These are phyloP conservation scores for Debaryomyces sp. DNA, from an alignment of 1,139 yeast species.

Conservation along the genomic window DNA sequence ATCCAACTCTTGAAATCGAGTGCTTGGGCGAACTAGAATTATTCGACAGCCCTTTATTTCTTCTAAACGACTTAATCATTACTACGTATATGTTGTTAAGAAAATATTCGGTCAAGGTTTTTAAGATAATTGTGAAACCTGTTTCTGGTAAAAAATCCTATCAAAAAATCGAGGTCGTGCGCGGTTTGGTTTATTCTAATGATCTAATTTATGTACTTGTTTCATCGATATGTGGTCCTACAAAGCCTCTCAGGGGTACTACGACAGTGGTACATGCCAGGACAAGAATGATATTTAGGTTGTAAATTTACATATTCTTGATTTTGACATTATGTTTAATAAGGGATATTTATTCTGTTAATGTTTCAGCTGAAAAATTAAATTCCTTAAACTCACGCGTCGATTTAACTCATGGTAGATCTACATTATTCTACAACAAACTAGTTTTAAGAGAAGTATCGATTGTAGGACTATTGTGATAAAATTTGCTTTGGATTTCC, in stretches of 20 bases:
- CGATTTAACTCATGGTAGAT: background rate
- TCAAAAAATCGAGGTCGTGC: conserved; percentile 4
- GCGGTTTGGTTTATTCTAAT: background rate
- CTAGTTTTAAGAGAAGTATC: background rate
- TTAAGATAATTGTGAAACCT: conserved; percentile 1
- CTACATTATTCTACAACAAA: background rate
- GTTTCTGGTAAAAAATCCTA: conserved; percentile 2
- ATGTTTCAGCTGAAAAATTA: background rate
- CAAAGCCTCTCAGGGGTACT: background rate
- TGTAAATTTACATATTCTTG: background rate
- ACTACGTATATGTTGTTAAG: background rate
- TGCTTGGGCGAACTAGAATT: conserved; percentile 40
- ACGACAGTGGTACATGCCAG: background rate
- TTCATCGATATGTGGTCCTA: background rate
- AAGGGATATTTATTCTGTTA: background rate
- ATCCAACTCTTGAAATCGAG: conserved; percentile 36
- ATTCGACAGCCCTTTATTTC: conserved; percentile 43
- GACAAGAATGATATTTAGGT: background rate
- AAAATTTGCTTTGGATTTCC: background rate
- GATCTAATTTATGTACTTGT: background rate
- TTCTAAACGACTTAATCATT: conserved; percentile 50
- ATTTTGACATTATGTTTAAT: background rate
- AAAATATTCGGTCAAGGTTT: background rate
- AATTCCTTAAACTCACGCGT: conserved; percentile 1
- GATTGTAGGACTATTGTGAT: background rate